phyloP scores from a whole-genome alignment of 257 asterid species.

The Nicotiana benthamiana region DNA sequence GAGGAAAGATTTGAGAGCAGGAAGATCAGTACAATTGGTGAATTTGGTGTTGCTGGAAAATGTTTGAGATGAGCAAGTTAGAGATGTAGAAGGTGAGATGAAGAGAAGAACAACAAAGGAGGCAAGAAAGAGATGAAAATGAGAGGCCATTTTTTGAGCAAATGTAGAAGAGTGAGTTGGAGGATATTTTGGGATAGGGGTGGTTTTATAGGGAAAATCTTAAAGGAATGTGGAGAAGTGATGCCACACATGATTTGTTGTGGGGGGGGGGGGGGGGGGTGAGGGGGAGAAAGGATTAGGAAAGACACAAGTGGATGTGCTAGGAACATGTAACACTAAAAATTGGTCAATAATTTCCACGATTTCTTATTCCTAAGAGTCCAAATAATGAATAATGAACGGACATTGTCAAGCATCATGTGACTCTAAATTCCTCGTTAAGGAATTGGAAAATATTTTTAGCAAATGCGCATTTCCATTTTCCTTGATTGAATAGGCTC shows the following conservation, averaged over 20 bases:
- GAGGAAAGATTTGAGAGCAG: conserved; percentile 53
- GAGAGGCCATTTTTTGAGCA: conserved; percentile 25
- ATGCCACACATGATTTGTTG: neutral
- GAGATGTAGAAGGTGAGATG: conserved; percentile 39
- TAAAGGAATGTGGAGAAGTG: neutral
- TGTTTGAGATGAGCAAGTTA: conserved; percentile 35
- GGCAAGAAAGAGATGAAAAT: conserved; percentile 5
- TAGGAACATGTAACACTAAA: neutral
- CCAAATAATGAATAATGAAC: too few relatives aligned
- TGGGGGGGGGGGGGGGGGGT: too few relatives aligned
- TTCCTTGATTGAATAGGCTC: too few relatives aligned
- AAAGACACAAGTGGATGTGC: neutral
- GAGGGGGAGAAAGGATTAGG: neutral
- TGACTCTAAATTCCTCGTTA: neutral
- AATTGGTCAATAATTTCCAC: neutral
- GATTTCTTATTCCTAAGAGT: neutral
- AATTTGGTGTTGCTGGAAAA: conserved; percentile 21
- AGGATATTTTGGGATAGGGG: neutral
- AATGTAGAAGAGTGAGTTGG: neutral
- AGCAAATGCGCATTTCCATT: neutral
- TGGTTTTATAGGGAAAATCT: neutral
- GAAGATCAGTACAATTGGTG: conserved; percentile 55
- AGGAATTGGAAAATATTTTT: neutral
- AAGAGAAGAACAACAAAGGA: conserved; percentile 29
- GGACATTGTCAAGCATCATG: neutral